phyloP scores from a whole-genome alignment of 129 eudicot species.

The Ambrosia artemisiifolia region DNA sequence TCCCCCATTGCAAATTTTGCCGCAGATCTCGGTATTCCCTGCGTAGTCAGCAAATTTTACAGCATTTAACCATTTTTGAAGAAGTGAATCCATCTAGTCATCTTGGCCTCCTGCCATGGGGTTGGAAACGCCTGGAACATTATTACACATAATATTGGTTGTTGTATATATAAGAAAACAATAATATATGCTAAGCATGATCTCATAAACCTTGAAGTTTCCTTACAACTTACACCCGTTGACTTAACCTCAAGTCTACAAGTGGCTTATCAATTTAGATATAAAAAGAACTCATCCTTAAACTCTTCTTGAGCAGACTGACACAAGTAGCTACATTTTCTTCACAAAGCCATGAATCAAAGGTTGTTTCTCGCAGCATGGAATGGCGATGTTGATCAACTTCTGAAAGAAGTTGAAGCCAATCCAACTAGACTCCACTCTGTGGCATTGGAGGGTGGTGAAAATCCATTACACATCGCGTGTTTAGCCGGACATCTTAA shows the following conservation, averaged over 20 bases:
- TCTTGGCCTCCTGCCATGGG: no score
- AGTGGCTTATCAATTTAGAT: neutral
- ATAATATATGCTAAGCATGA: no score
- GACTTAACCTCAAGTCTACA: neutral
- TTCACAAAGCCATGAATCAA: conserved; percentile 35
- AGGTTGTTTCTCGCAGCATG: conserved; percentile 40
- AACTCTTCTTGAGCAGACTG: neutral
- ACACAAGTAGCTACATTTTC: neutral
- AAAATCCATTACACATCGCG: conserved; percentile 42
- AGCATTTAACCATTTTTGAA: no score
- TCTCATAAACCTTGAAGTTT: neutral
- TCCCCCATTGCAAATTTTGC: no score
- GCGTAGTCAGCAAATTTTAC: no score
- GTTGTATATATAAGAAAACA: no score
- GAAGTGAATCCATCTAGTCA: no score
- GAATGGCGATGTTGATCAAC: conserved; percentile 35
- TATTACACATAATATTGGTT: no score
- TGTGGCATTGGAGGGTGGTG: conserved; percentile 26
- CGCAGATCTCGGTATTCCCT: no score
- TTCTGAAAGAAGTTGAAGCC: conserved; percentile 24
- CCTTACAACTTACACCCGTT: neutral
- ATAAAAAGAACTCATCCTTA: neutral
- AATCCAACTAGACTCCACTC: conserved; percentile 29
- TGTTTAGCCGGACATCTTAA: conserved; percentile 42
- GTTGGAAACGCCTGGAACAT: no score